Percentiles rank a stretch among this genome's conserved stretches.
phyloP scores from a whole-genome alignment of 140 eudicot genomes.

The Ambrosia hybrid region DNA sequence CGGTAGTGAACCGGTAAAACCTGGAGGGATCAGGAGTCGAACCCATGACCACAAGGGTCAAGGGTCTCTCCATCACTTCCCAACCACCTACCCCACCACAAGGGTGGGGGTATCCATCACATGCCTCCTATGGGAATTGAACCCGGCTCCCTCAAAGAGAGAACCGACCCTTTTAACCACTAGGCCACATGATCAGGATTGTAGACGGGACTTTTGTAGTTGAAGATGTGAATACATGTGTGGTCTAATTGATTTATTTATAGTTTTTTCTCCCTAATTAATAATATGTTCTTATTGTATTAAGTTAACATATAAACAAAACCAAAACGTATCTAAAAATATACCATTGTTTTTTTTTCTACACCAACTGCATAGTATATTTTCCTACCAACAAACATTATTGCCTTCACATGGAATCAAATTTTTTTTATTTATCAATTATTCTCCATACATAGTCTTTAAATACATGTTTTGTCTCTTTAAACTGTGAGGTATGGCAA shows the following conservation, averaged over 20 bases:
- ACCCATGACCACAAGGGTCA: no score
- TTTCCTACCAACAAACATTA: constrained; percentile 6
- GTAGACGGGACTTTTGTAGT: no score
- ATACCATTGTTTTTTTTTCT: background rate
- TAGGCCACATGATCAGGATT: no score
- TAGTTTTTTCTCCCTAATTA: background rate
- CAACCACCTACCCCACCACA: no score
- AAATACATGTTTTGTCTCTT: background rate
- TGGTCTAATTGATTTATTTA: background rate
- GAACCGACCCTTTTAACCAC: no score
- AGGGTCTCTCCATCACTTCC: no score
- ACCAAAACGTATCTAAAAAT: background rate
- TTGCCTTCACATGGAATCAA: constrained; percentile 8
- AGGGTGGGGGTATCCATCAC: no score
- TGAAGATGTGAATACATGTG: no score
- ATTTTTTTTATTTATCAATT: background rate
- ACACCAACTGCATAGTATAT: background rate
- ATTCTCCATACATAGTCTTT: background rate
- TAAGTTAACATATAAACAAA: background rate
- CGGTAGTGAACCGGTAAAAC: no score
- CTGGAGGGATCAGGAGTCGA: no score
- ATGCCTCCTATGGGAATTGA: no score
- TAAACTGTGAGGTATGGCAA: background rate
- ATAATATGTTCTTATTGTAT: background rate
- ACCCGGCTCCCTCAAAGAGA: no score